Evolutionary conservation across 2,329 filamentous ascomycete genomes (phyloP).

Genomic region (Cercospora janseana): DNA sequence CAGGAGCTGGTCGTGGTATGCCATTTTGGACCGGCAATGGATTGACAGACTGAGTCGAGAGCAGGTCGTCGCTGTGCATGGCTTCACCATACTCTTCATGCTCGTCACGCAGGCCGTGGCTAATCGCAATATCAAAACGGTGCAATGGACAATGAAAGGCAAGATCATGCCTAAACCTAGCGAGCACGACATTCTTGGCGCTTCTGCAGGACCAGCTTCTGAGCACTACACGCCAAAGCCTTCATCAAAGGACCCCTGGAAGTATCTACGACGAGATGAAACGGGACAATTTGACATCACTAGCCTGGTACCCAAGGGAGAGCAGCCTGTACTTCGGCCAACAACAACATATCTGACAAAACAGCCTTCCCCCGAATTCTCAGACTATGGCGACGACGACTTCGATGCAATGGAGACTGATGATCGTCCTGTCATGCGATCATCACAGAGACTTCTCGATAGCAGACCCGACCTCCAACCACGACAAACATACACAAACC

Average conservation of each 20-base stretch:
- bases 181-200: conserved; percentile 32
- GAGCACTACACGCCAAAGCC: conserved; percentile 29
- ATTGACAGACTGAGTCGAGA: conserved; percentile 28
- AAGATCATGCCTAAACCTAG: conserved; percentile 37
- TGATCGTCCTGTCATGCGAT: conserved; percentile 40
- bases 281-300: conserved; percentile 39
- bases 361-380: conserved; percentile 30
- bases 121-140: conserved; percentile 27
- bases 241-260: conserved; percentile 31
- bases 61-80: conserved; percentile 53
- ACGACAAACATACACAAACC: conserved; percentile 18
- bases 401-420: conserved; percentile 73
- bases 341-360: conserved; percentile 22
- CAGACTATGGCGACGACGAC: conserved; percentile 30
- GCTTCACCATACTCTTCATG: conserved; percentile 54
- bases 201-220: conserved; percentile 28
- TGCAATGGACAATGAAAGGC: conserved; percentile 33
- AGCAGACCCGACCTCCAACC: conserved; percentile 25
- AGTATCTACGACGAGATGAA: conserved; percentile 29
- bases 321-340: conserved; percentile 20
- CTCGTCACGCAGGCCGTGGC: conserved; percentile 38
- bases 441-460: conserved; percentile 20
- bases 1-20: conserved; percentile 47
- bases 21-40: conserved; percentile 28
- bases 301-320: conserved; percentile 33